Conservation (phyloP, 805 yeast genomes). For the Wickerhamomyces hampshirensis region DNA sequence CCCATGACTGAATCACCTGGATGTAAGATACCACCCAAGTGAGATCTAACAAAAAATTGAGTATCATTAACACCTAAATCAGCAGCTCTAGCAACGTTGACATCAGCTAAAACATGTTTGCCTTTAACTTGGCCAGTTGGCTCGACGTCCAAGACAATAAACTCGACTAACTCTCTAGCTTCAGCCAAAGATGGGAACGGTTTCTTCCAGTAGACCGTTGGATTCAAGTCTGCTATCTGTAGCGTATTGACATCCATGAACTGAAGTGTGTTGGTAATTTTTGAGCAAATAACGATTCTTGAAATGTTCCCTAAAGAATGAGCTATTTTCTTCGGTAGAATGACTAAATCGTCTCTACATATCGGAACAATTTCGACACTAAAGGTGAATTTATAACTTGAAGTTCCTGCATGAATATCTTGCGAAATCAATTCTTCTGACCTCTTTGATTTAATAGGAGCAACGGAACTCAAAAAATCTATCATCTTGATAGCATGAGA, state of each 20-base stretch:
- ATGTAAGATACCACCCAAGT: constrained; percentile 89
- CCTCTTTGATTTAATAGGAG: constrained; percentile 76
- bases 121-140: constrained; percentile 80
- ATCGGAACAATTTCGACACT: constrained; percentile 94
- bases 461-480: constrained; percentile 80
- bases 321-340: constrained; percentile 84
- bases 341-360: constrained; percentile 94
- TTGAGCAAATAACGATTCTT: constrained; percentile 78
- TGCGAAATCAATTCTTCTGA: constrained; percentile 89
- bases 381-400: constrained; percentile 84
- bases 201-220: constrained; percentile 73
- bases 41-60: constrained; percentile 81
- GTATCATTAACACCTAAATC: constrained; percentile 86
- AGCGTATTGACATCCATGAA: constrained; percentile 81
- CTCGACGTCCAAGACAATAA: constrained; percentile 89
- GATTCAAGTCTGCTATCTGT: constrained; percentile 68
- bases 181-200: constrained; percentile 79
- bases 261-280: constrained; percentile 77
- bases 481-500: constrained; percentile 93
- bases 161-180: constrained; percentile 73
- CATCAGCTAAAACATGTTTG: constrained; percentile 79
- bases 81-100: constrained; percentile 82
- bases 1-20: constrained; percentile 97
- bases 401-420: constrained; percentile 87
- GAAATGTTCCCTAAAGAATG: constrained; percentile 77